Evolutionary conservation across 2,329 filamentous ascomycete genomes (phyloP).

Genomic region (Talaromyces sp.): DNA sequence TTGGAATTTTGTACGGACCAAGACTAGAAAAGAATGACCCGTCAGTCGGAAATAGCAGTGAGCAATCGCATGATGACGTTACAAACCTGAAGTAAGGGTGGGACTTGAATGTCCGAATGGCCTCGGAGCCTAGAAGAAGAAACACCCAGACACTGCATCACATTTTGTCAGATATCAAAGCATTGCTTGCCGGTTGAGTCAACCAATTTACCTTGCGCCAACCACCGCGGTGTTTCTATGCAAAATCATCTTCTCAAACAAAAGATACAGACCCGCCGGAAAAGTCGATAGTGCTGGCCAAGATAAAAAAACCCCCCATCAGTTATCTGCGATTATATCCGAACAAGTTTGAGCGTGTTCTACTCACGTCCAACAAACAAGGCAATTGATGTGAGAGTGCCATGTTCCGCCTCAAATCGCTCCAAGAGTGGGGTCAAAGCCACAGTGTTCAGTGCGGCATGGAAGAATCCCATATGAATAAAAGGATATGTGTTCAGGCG

Average conservation of each 20-base stretch:
- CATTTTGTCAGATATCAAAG: constrained; percentile 12
- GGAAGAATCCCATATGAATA: constrained; percentile 79
- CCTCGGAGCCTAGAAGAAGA: constrained; percentile 79
- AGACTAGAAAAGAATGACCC: constrained; percentile 43
- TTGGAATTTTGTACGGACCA: constrained; percentile 74
- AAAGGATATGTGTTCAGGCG: constrained; percentile 90
- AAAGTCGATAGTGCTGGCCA: constrained; percentile 73
- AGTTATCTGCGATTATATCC: not conserved
- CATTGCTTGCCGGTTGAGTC: not conserved
- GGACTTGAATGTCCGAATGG: constrained; percentile 78
- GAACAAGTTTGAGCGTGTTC: not conserved
- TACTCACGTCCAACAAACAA: constrained; percentile 88
- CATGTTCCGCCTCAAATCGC: constrained; percentile 89
- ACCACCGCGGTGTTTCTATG: constrained; percentile 72
- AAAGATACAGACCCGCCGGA: constrained; percentile 77
- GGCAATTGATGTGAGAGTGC: constrained; percentile 82
- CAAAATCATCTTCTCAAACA: constrained; percentile 75
- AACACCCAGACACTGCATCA: constrained; percentile 84
- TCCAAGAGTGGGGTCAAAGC: constrained; percentile 87
- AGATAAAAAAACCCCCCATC: constrained; percentile 2
- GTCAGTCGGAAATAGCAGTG: constrained; percentile 17
- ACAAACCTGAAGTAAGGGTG: constrained; percentile 73
- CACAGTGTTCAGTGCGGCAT: constrained; percentile 76
- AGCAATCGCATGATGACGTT: not conserved
- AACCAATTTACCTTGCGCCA: constrained; percentile 71